Conservation (phyloP, 2,329 filamentous ascomycete genomes). For the Talaromyces atroroseus region DNA sequence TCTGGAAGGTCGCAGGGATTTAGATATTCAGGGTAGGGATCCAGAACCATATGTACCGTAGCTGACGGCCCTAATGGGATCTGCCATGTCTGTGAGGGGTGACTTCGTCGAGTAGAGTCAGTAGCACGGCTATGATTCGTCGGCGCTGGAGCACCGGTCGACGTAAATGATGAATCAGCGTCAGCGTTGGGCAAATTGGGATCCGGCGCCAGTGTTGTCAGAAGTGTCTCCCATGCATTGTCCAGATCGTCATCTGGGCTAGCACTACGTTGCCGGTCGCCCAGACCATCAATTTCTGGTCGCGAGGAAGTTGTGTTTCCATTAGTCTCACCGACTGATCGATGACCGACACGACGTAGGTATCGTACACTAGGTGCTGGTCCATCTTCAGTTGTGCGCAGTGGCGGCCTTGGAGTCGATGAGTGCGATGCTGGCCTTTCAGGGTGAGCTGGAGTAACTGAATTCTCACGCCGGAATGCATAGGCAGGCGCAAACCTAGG, state of each 20-base stretch:
- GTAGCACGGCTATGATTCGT: constrained; percentile 22
- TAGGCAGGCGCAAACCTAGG: constrained; percentile 43
- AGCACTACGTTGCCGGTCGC: constrained; percentile 77
- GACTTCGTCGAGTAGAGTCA: constrained; percentile 30
- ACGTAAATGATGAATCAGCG: constrained; percentile 75
- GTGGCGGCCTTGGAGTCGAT: constrained; percentile 16
- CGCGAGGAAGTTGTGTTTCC: constrained; percentile 18
- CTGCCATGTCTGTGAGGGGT: constrained; percentile 41
- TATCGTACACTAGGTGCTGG: constrained; percentile 16
- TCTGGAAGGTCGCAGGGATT: constrained; percentile 35
- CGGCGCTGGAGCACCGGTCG: constrained; percentile 36
- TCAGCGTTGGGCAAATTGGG: constrained; percentile 71
- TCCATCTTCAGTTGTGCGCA: constrained; percentile 16
- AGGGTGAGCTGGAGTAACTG: constrained; percentile 21
- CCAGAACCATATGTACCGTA: constrained; percentile 26
- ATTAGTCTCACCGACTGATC: constrained; percentile 22
- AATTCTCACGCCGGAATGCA: constrained; percentile 23
- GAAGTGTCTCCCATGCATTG: constrained; percentile 70
- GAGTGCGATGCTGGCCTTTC: constrained; percentile 15
- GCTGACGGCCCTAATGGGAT: constrained; percentile 18
- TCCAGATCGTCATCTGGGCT: constrained; percentile 55
- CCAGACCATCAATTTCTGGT: constrained; percentile 61
- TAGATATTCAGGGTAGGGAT: constrained; percentile 30
- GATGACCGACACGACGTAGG: constrained; percentile 33
- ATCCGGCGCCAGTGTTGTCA: constrained; percentile 75